phyloP scores from a whole-genome alignment of 768 basidiomycete genomes.

The Trametes cinnabarina region DNA sequence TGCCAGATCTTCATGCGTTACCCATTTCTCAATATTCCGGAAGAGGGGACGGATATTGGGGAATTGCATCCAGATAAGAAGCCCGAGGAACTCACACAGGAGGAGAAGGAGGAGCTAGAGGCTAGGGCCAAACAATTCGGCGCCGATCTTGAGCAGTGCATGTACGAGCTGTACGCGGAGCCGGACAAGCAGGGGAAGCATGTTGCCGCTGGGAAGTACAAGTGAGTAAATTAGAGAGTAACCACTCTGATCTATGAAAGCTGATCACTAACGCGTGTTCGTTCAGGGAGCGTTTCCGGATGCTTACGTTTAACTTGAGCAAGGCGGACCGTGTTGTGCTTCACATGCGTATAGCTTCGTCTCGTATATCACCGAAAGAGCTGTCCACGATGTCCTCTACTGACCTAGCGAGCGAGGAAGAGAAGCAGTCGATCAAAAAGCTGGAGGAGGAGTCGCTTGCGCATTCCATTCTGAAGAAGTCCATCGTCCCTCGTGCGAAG shows the following conservation, averaged over 20 bases:
- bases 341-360: conserved; percentile 73
- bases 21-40: conserved; percentile 45
- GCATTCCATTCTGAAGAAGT: conserved; percentile 79
- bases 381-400: conserved; percentile 85
- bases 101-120: conserved; percentile 54
- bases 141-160: conserved; percentile 67
- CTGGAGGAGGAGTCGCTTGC: conserved; percentile 81
- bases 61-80: conserved; percentile 40
- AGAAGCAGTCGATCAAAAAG: conserved; percentile 75
- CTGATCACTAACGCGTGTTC: background rate
- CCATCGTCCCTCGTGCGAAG: conserved; percentile 65
- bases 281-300: conserved; percentile 83
- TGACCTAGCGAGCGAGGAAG: conserved; percentile 86
- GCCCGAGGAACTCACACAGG: conserved; percentile 55
- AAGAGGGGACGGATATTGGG: conserved; percentile 24
- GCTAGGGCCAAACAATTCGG: conserved; percentile 63
- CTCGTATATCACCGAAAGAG: conserved; percentile 63
- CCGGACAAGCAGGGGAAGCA: conserved; percentile 65
- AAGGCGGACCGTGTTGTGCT: conserved; percentile 77
- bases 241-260: background rate
- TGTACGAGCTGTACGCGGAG: conserved; percentile 77
- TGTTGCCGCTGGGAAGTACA: conserved; percentile 75
- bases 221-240: conserved; percentile 47
- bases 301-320: conserved; percentile 84
- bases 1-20: conserved; percentile 69